A percentile compares a stretch with the other conserved stretches of the same genome.
These are phyloP conservation scores for Phytophthora brassicae DNA, from an alignment of 352 stramenopile genomes.

Conservation along the genomic window DNA sequence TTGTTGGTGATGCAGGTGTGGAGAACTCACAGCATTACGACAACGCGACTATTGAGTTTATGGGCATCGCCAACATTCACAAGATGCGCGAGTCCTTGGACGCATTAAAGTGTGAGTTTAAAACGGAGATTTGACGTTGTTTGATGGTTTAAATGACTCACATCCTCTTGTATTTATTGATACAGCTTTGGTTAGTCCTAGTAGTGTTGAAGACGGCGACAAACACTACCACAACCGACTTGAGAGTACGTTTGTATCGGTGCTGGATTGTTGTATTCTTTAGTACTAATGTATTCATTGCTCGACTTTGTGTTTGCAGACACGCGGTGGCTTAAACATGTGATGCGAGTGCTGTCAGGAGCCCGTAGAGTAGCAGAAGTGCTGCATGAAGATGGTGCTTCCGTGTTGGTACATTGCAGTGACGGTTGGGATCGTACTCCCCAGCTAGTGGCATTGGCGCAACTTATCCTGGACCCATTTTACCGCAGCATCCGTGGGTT, in stretches of 20 bases:
- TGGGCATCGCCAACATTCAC: slow-evolving; percentile 99
- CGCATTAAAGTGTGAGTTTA: slow-evolving; percentile 68
- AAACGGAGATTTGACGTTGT: too few relatives aligned
- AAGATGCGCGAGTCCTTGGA: slow-evolving; percentile 96
- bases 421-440: slow-evolving; percentile 88
- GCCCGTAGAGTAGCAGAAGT: slow-evolving; percentile 74
- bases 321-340: slow-evolving; percentile 96
- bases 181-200: slow-evolving; percentile 77
- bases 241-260: slow-evolving; percentile 56
- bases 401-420: slow-evolving; percentile 85
- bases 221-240: slow-evolving; percentile 88
- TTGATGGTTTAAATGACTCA: slow-evolving; percentile 1
- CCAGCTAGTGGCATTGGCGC: slow-evolving; percentile 75
- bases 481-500: slow-evolving; percentile 87
- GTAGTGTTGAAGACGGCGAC: slow-evolving; percentile 80
- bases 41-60: slow-evolving; percentile 95
- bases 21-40: slow-evolving; percentile 97
- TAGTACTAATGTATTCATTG: slow-evolving; percentile 9
- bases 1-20: slow-evolving; percentile 64
- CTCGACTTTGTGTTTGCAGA: slow-evolving; percentile 45
- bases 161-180: slow-evolving; percentile 1
- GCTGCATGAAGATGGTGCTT: slow-evolving; percentile 83
- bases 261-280: background rate
- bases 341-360: slow-evolving; percentile 87
- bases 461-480: slow-evolving; percentile 86